These are phyloP conservation scores for Bremia lactucae DNA, from an alignment of 352 stramenopile genomes.

Conservation along the genomic window DNA sequence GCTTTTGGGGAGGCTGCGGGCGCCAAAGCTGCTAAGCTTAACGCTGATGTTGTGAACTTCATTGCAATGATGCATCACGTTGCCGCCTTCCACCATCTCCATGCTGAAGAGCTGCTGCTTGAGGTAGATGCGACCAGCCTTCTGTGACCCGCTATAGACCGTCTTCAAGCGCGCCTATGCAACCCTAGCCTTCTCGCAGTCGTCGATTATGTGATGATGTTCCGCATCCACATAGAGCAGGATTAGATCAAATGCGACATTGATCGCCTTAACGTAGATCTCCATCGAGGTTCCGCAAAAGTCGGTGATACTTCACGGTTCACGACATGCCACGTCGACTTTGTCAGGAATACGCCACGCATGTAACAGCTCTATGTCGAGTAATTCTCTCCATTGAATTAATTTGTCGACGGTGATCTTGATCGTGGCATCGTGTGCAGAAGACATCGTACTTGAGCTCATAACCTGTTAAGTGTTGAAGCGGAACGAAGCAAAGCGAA, in stretches of 20 bases:
- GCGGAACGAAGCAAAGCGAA: no score
- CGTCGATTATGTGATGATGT: no score
- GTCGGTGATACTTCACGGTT: background rate
- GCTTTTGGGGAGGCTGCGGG: no score
- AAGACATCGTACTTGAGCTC: background rate
- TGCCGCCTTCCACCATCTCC: background rate
- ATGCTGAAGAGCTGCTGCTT: background rate
- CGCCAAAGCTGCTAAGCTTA: no score
- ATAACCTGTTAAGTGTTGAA: no score
- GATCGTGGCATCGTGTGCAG: background rate
- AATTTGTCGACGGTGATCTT: no score
- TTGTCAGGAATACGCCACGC: background rate
- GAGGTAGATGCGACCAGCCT: background rate
- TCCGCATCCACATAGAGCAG: no score
- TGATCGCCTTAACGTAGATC: no score
- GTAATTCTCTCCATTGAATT: background rate
- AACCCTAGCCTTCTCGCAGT: background rate
- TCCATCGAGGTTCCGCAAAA: constrained; percentile 3
- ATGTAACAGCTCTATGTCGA: background rate
- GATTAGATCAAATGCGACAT: no score
- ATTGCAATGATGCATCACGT: background rate
- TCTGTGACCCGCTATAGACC: background rate
- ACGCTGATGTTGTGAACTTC: background rate
- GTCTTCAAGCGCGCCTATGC: no score
- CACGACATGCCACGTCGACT: background rate